Percentiles rank a stretch among this genome's conserved stretches.
These are phyloP conservation scores for Diplosphaera chodatii DNA, from an alignment of 139 green algal species.

Conservation along the genomic window DNA sequence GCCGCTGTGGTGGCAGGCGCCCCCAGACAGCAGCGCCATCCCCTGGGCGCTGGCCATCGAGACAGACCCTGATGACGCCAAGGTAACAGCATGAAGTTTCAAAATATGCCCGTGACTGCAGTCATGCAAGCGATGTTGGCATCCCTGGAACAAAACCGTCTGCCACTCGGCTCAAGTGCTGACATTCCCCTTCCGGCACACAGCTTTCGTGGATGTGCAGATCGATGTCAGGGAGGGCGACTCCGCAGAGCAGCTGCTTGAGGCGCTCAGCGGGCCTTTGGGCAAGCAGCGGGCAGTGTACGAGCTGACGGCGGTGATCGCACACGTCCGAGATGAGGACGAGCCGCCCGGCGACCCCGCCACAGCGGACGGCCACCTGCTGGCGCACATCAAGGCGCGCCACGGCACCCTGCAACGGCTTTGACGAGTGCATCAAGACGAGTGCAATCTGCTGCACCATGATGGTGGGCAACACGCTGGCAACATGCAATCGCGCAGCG, in stretches of 20 bases:
- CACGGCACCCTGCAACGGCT: neutral
- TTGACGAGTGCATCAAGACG: too few species aligned
- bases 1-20: neutral
- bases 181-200: too few species aligned
- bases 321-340: constrained; percentile 54
- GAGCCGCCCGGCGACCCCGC: constrained; percentile 13
- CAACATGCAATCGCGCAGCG: too few species aligned
- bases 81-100: constrained; percentile 2
- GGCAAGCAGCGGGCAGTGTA: constrained; percentile 41
- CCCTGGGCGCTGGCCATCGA: constrained; percentile 12
- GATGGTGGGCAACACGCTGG: too few species aligned
- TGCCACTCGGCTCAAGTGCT: neutral
- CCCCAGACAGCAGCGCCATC: constrained; percentile 3
- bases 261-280: neutral
- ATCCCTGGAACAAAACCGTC: too few species aligned
- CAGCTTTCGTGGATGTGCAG: neutral
- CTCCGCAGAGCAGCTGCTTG: neutral
- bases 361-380: constrained; percentile 59
- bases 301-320: constrained; percentile 66
- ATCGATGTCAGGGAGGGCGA: neutral
- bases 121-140: too few species aligned
- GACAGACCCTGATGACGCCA: constrained; percentile 4
- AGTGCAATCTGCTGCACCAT: too few species aligned
- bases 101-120: too few species aligned
- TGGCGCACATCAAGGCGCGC: constrained; percentile 64